These are phyloP conservation scores for Mortierella sp. DNA, from an alignment of 371 early-diverging fungal genomes.

Conservation along the genomic window DNA sequence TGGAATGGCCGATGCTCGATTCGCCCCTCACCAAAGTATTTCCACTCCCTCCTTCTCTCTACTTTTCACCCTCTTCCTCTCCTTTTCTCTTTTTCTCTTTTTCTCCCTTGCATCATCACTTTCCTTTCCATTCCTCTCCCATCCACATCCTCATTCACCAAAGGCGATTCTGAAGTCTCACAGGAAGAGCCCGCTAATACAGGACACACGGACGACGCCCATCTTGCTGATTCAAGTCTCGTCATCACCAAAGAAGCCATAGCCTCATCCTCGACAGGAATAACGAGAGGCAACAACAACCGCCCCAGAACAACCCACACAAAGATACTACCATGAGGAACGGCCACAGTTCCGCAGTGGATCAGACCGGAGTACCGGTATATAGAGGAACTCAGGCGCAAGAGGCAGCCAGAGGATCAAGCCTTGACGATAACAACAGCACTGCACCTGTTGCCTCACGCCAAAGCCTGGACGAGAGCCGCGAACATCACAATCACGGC, in stretches of 20 bases:
- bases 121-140: background rate
- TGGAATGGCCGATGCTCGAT: conserved; percentile 1
- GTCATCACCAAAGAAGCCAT: background rate
- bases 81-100: background rate
- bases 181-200: background rate
- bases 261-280: background rate
- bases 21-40: background rate
- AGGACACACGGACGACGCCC: background rate
- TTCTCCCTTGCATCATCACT: background rate
- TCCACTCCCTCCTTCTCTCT: background rate
- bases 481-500: background rate
- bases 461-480: conserved; percentile 27
- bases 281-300: background rate
- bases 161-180: background rate
- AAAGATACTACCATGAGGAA: conserved; percentile 29
- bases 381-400: conserved; percentile 20
- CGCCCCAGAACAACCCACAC: background rate
- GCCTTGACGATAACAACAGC: background rate
- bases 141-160: background rate
- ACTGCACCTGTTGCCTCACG: background rate
- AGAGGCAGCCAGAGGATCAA: conserved; percentile 1
- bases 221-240: background rate
- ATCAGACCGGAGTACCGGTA: conserved; percentile 37
- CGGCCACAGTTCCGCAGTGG: conserved; percentile 49
- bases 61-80: background rate